Evolutionary conservation across 331 rosid species (phyloP), one percentile per base, ranked within the genome.

Genomic region (Rosa hybrid): DNA sequence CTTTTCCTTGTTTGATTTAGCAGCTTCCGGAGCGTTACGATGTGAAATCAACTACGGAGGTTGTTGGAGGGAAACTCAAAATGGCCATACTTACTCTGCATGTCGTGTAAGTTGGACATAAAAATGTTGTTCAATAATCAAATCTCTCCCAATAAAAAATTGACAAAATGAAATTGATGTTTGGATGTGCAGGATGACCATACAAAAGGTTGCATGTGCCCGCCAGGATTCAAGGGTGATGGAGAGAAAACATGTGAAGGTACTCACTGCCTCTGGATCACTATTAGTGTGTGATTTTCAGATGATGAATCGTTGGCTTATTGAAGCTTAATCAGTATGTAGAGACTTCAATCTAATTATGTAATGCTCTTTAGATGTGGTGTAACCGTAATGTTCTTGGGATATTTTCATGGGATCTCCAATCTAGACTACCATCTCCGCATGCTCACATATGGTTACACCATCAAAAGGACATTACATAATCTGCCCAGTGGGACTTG

Each of bases 11-110:
- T 70, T 83, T 75, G 77, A 73, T 82, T 69, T 79, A 56, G 83
- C 88, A 96, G 97, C 98, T 82, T 89, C 97, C 39, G 98, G 92
- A 85, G 84, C 92, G 65, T 86, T 91, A 84, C 90, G 90, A 39
- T 96, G 99, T 87, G 90, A 79, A 80, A 70, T 96, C 77, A 85
- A 90, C 86, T 93, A 96, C 82, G 99, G 99, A 80, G 99, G 99
- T 81, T 96, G 99, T 83, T 96, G 99, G 99, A 93, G 80, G 87
- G 72, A 68, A 81, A 76, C 86, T 64, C 88, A 38, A 68, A 75
- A 74, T 48, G 89, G 97, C 77, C 83, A 49, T 80, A 84, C 86
- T 71, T 91, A 87, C 91, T 88, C 99, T 34, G 99, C 99, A 44
- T 96, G 98, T 79, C 77, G 81, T 41, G 99, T 93, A 86, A 88